Evolutionary conservation across 2,329 filamentous ascomycete genomes (phyloP).

Genomic region (Trichoderma lentiforme): DNA sequence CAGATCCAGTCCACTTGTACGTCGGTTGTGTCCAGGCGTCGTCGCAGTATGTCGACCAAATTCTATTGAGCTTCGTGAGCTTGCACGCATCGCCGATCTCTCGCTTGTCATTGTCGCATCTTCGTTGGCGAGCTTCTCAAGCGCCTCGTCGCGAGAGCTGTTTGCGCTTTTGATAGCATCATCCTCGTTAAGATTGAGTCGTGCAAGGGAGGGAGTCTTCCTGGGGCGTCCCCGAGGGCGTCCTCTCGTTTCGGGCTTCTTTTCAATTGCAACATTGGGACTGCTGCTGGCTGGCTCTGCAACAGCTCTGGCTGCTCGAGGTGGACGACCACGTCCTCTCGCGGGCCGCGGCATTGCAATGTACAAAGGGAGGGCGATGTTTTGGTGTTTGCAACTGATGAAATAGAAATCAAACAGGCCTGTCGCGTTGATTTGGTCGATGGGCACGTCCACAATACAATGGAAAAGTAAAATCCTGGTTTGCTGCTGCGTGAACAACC

Average conservation of each 20-base stretch:
- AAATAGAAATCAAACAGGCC: background rate
- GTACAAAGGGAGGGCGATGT: background rate
- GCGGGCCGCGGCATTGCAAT: constrained; percentile 30
- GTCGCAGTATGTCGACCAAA: constrained; percentile 35
- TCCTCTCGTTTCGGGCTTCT: constrained; percentile 27
- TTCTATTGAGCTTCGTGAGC: constrained; percentile 36
- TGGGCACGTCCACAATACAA: background rate
- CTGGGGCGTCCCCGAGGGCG: constrained; percentile 23
- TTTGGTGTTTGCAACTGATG: background rate
- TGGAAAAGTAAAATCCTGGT: background rate
- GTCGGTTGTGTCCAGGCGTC: constrained; percentile 32
- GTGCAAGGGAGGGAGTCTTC: constrained; percentile 19
- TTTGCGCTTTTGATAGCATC: constrained; percentile 27
- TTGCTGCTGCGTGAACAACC: background rate
- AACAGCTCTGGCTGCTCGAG: constrained; percentile 25
- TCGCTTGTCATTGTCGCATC: constrained; percentile 32
- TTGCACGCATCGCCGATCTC: constrained; percentile 27
- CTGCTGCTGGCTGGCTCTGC: background rate
- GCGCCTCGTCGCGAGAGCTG: constrained; percentile 36
- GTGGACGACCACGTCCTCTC: constrained; percentile 28
- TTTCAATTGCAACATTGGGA: background rate
- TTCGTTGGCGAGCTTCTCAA: constrained; percentile 35
- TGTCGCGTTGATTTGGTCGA: background rate
- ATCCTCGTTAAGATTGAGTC: constrained; percentile 25
- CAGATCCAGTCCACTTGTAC: constrained; percentile 47